Percentiles rank a stretch among this genome's conserved stretches.
phyloP scores from a whole-genome alignment of 805 yeast genomes.

The Priceomyces carsonii region DNA sequence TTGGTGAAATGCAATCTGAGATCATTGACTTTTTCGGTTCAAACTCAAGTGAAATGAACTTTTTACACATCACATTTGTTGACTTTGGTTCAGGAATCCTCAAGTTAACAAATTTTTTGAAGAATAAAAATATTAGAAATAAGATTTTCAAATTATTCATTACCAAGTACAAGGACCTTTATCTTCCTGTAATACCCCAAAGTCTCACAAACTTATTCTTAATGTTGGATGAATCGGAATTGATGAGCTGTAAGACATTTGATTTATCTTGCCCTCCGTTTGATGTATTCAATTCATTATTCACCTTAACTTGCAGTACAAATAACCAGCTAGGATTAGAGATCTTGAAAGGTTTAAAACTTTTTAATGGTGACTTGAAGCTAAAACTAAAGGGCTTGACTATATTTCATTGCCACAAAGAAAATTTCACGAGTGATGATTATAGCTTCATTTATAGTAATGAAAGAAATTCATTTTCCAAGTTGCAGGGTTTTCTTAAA shows the following conservation, averaged over 20 bases:
- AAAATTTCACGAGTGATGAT: constrained; percentile 14
- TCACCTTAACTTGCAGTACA: constrained; percentile 33
- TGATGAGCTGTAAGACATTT: constrained; percentile 16
- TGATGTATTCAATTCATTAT: constrained; percentile 22
- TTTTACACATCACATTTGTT: constrained; percentile 32
- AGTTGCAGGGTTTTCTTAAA: constrained; percentile 12
- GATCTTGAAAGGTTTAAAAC: constrained; percentile 21
- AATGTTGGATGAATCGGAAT: constrained; percentile 31
- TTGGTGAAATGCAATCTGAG: constrained; percentile 20
- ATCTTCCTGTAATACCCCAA: constrained; percentile 25
- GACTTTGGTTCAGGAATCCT: constrained; percentile 25
- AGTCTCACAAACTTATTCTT: constrained; percentile 31
- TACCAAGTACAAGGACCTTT: constrained; percentile 21
- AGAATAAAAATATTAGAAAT: constrained; percentile 22
- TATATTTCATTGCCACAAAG: constrained; percentile 33
- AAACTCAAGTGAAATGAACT: constrained; percentile 23
- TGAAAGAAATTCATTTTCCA: constrained; percentile 2
- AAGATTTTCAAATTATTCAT: constrained; percentile 32
- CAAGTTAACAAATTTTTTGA: constrained; percentile 24
- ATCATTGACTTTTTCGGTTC: constrained; percentile 27
- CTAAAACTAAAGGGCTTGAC: constrained; percentile 29
- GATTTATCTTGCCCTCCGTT: constrained; percentile 21
- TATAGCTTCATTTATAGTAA: constrained; percentile 7
- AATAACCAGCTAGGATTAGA: constrained; percentile 31
- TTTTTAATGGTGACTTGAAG: constrained; percentile 20